Conservation (phyloP, 1,139 yeast species). For the Protomyces inouyei region DNA sequence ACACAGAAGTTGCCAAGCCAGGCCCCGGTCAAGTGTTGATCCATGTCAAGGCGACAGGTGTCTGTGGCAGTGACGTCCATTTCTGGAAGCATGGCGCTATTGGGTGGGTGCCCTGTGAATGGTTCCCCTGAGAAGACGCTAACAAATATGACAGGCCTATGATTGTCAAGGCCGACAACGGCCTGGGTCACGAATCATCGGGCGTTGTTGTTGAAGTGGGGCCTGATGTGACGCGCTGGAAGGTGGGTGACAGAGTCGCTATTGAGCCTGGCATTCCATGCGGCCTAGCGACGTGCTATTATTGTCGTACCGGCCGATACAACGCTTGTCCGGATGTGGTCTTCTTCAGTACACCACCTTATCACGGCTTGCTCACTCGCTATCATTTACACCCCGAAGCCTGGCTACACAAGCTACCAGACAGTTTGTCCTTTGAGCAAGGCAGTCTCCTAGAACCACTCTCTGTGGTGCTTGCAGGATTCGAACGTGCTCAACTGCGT, state of each 20-base stretch:
- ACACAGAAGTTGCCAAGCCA: constrained; percentile 36
- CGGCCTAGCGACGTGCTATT: constrained; percentile 50
- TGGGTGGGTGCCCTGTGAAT: constrained; percentile 42
- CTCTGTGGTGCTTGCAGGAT: constrained; percentile 80
- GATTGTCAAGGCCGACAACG: constrained; percentile 56
- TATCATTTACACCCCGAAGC: constrained; percentile 70
- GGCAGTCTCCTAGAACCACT: constrained; percentile 89
- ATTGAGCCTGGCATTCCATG: constrained; percentile 84
- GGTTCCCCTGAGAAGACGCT: constrained; percentile 35
- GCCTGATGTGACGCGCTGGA: constrained; percentile 51
- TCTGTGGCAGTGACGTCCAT: constrained; percentile 81
- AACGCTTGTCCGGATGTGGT: constrained; percentile 72
- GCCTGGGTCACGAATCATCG: constrained; percentile 71
- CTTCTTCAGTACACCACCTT: constrained; percentile 78
- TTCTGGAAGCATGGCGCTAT: constrained; percentile 69
- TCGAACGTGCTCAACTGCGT: constrained; percentile 59
- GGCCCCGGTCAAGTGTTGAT: constrained; percentile 45
- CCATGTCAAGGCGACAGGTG: constrained; percentile 60
- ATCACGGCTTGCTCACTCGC: constrained; percentile 59
- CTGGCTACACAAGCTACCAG: constrained; percentile 69
- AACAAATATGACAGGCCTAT: constrained; percentile 34
- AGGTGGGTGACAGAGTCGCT: constrained; percentile 77
- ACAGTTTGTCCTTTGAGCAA: constrained; percentile 65
- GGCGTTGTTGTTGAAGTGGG: constrained; percentile 70
- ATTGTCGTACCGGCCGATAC: constrained; percentile 68